Evolutionary conservation across 192 early-diverging fungal species (phyloP).

Genomic region (Kickxella alabastrina): DNA sequence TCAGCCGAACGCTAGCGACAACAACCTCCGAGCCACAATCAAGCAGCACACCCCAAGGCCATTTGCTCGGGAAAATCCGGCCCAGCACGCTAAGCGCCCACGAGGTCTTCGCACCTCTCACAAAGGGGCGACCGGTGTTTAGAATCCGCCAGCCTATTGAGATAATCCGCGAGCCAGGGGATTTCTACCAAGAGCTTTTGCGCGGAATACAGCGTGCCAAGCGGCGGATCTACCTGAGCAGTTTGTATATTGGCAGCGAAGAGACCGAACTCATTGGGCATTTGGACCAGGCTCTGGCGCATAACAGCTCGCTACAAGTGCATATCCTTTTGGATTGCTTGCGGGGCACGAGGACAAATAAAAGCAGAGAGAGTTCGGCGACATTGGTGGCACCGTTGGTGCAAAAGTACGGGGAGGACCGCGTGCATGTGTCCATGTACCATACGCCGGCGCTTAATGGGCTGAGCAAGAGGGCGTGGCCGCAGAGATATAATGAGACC

Average conservation of each 20-base stretch:
- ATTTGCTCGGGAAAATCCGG: no score
- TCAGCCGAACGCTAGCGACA: neutral
- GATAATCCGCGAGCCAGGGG: conserved; percentile 53
- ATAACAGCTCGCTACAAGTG: conserved; percentile 55
- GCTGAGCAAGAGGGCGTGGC: conserved; percentile 65
- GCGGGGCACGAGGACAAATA: conserved; percentile 68
- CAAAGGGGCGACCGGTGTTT: conserved; percentile 35
- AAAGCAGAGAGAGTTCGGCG: conserved; percentile 57
- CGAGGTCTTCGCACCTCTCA: conserved; percentile 30
- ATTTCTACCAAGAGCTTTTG: conserved; percentile 53
- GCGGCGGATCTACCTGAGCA: conserved; percentile 73
- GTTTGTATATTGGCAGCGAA: conserved; percentile 82
- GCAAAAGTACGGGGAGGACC: conserved; percentile 24
- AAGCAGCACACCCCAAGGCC: no score
- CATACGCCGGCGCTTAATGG: conserved; percentile 81
- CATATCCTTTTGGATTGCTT: conserved; percentile 85
- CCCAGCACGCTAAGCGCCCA: no score
- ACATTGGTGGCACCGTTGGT: conserved; percentile 54
- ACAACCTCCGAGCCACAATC: no score
- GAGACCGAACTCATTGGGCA: conserved; percentile 71
- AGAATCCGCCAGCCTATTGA: conserved; percentile 34
- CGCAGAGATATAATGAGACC: conserved; percentile 86
- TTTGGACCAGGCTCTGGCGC: conserved; percentile 57
- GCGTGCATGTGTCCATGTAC: conserved; percentile 73
- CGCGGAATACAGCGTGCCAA: conserved; percentile 66